Conservation (phyloP, 2,329 filamentous ascomycete genomes). For the Paracoccidioides brasiliensis region DNA sequence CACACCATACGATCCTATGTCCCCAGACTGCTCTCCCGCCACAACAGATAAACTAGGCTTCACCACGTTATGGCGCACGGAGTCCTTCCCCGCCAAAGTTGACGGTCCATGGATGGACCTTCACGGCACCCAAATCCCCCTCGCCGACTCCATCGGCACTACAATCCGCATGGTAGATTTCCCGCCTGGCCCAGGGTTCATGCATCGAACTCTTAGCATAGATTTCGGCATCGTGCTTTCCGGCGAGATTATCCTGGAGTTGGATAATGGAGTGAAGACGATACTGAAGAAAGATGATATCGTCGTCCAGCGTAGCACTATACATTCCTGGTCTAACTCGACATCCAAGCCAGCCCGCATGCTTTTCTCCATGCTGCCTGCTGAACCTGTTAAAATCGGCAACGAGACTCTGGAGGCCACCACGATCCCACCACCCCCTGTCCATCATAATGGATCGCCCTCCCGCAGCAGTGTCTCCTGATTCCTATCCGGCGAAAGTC, state of each 20-base stretch:
- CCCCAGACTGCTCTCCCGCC: conserved; percentile 5
- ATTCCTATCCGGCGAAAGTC: background rate
- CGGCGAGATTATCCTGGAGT: conserved; percentile 17
- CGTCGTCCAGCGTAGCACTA: conserved; percentile 19
- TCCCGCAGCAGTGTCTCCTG: background rate
- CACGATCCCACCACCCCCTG: conserved; percentile 5
- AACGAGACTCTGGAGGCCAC: conserved; percentile 12
- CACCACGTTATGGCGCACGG: conserved; percentile 16
- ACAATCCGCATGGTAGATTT: conserved; percentile 18
- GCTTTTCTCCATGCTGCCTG: conserved; percentile 13
- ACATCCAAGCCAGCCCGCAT: conserved; percentile 11
- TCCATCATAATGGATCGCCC: background rate
- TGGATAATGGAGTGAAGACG: conserved; percentile 19
- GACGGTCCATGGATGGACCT: conserved; percentile 12
- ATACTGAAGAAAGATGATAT: conserved; percentile 17
- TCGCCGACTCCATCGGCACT: conserved; percentile 12
- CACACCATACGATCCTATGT: conserved; percentile 13
- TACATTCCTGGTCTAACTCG: conserved; percentile 17
- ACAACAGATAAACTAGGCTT: conserved; percentile 12
- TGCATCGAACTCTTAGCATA: conserved; percentile 18
- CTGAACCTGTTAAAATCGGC: conserved; percentile 10
- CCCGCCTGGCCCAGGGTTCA: conserved; percentile 13
- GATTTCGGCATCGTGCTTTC: conserved; percentile 22
- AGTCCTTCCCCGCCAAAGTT: conserved; percentile 13
- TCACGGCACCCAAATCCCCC: conserved; percentile 16